Evolutionary conservation across 768 basidiomycete species (phyloP).

Genomic region (Rhodosporidiobolus odoratus): DNA sequence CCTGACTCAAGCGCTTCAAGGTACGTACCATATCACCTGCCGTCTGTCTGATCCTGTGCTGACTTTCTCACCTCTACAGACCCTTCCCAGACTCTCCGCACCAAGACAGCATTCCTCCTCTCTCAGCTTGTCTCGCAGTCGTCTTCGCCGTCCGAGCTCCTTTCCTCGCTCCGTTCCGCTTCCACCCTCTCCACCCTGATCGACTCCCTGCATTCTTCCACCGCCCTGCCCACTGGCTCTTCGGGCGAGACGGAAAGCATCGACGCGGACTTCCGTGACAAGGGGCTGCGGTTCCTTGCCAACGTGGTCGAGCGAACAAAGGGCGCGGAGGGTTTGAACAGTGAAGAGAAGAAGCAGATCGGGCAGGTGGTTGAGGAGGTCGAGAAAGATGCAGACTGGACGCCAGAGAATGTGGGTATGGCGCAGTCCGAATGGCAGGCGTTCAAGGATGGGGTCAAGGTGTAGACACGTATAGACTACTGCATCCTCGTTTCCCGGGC

Average conservation of each 20-base stretch:
- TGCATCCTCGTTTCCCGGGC: neutral
- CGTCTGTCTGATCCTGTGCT: neutral
- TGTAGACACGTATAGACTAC: neutral
- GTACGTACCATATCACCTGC: neutral
- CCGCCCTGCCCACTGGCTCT: slow-evolving; percentile 30
- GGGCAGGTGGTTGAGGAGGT: slow-evolving; percentile 6
- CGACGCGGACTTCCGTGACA: slow-evolving; percentile 38
- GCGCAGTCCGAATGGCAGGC: slow-evolving; percentile 28
- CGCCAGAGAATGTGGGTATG: slow-evolving; percentile 27
- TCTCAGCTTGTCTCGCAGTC: slow-evolving; percentile 62
- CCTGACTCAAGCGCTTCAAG: slow-evolving; percentile 22
- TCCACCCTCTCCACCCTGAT: slow-evolving; percentile 23
- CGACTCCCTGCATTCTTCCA: slow-evolving; percentile 15
- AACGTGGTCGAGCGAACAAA: slow-evolving; percentile 22
- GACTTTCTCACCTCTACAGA: slow-evolving; percentile 48
- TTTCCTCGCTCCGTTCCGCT: slow-evolving; percentile 14
- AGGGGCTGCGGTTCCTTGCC: slow-evolving; percentile 38
- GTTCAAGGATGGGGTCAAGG: slow-evolving; percentile 20
- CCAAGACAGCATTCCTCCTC: slow-evolving; percentile 73
- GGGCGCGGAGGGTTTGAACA: slow-evolving; percentile 7
- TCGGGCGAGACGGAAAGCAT: slow-evolving; percentile 31
- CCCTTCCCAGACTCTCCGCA: slow-evolving; percentile 67
- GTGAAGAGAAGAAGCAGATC: slow-evolving; percentile 20
- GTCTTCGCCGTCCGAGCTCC: neutral
- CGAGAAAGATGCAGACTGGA: slow-evolving; percentile 12